Evolutionary conservation across 2,329 filamentous ascomycete species (phyloP), one percentile per base, ranked within the genome.

Genomic region (Penicillium sp.): DNA sequence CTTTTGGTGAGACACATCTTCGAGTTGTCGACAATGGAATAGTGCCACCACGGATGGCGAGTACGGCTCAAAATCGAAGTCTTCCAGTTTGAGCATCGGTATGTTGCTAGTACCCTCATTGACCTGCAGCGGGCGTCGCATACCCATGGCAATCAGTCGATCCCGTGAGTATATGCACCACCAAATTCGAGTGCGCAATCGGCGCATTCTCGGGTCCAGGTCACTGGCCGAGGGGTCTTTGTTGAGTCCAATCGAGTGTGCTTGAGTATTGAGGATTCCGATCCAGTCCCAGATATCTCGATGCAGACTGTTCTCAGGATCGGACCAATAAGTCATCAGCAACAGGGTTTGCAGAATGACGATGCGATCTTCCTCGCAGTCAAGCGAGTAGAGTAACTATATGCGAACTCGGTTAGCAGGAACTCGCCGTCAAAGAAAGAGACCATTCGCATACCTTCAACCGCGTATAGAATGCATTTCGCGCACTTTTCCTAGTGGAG

Each of bases 261-360:
- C 91, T 50, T 95, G 82, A 4, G 91, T 95, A 57, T 94, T 93
- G 42, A 91, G 92, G 22, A 96, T 90, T 15, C 92, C 92, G 86
- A 96, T 95, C 92, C 91, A 96, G 71, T 96, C 91, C 89, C 92
- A 95, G 49, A 91, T 96, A 73, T 96, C 92, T 76, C 96, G 95
- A 72, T 95, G 90, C 70, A 71, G 70, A 45, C 95, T 91, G 73
- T 96, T 91, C 2, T 92, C 91, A 8, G 91, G 93, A 77, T 96
- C 92, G 73, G 96, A 96, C 88, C 92, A 96, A 74, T 95, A 96
- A 5, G 92, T 96, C 89, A 96, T 91, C 57, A 96, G 83, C 25
- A 96, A 81, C 7, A 96, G 81, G 8, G 90, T 88, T 76, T 96
- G 92, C 25, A 96, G 88, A 37, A 96, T 85, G 31, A 90, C 85